Base-by-base conservation (phyloP, 768 basidiomycete species). In the Lentinus brumalis region DNA sequence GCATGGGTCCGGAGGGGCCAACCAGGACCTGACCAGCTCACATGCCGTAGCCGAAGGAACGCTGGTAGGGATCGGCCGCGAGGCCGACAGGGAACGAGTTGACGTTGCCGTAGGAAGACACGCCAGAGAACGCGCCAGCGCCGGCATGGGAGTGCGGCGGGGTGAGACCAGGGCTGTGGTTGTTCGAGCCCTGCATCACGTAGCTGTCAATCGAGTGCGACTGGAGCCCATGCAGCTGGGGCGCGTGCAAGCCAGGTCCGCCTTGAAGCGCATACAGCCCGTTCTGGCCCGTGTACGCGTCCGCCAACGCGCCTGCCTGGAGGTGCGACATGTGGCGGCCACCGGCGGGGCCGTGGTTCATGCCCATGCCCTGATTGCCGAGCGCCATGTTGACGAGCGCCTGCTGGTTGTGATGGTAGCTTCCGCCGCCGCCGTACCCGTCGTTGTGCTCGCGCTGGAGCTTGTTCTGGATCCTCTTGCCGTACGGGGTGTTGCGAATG, bases 401-500 rank as follows among this genome's bases (percentile, higher is more conserved):
- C 67, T 86, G 85, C 67, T 84, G 86, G 70, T 80, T 81, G 60
- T 84, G 81, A 70, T 86, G 81, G 71, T 86, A 86, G 57, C 81
- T 80, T 12, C 66, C 67, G 44, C 68, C 67, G 41, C 74, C 71
- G 50, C 81, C 80, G 62, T 81, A 88, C 57, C 78, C 81, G 66
- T 91, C 91, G 76, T 90, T 82, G 66, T 69, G 91, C 77, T 96
- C 95, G 59, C 96, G 92, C 76, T 97, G 96, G 56, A 98, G 80
- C 78, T 98, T 98, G 80, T 95, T 96, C 76, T 98, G 96, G 70
- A 99, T 99, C 46, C 97, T 89, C 80, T 99, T 99, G 67, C 97
- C 97, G 69, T 99, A 99, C 7, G 97, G 97, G 10, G 97, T 99
- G 77, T 99, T 99, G 70, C 97, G 91, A 71, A 99, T 99, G 69